Evolutionary conservation across 768 basidiomycete species (phyloP).

Genomic region (Phylloporus arenicola): DNA sequence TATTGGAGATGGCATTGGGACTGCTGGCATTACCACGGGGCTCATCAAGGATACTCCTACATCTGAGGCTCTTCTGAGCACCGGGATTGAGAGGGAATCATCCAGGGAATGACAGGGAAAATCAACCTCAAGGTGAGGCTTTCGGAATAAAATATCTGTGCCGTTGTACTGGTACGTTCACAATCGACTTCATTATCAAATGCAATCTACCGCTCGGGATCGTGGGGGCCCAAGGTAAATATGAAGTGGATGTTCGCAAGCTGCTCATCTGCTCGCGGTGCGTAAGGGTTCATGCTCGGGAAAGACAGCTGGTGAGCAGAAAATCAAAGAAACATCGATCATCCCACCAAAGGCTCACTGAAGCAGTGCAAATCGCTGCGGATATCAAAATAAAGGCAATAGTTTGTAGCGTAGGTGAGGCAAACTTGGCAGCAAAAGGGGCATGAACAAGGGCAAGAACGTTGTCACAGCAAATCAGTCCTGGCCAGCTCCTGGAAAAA

Average conservation of each 20-base stretch:
- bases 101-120: constrained; percentile 40
- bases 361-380: too few relatives aligned
- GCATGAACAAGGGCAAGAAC: too few relatives aligned
- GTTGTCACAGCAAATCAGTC: too few relatives aligned
- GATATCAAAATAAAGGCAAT: too few relatives aligned
- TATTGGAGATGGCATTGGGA: too few relatives aligned
- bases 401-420: too few relatives aligned
- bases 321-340: constrained; percentile 57
- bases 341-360: too few relatives aligned
- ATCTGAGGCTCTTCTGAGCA: constrained; percentile 61
- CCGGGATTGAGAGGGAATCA: constrained; percentile 72
- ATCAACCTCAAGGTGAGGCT: constrained; percentile 17
- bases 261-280: constrained; percentile 63
- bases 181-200: not conserved
- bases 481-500: too few relatives aligned
- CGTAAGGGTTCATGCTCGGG: constrained; percentile 78
- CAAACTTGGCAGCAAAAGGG: not conserved
- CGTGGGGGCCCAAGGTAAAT: constrained; percentile 28
- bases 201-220: constrained; percentile 64
- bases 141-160: constrained; percentile 8
- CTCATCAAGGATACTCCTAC: constrained; percentile 82
- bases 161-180: not conserved
- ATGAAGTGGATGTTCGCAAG: not conserved
- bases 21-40: constrained; percentile 59
- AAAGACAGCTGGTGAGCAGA: constrained; percentile 75